Evolutionary conservation across 2,329 filamentous ascomycete genomes (phyloP).

Genomic region (Beauveria sp.): DNA sequence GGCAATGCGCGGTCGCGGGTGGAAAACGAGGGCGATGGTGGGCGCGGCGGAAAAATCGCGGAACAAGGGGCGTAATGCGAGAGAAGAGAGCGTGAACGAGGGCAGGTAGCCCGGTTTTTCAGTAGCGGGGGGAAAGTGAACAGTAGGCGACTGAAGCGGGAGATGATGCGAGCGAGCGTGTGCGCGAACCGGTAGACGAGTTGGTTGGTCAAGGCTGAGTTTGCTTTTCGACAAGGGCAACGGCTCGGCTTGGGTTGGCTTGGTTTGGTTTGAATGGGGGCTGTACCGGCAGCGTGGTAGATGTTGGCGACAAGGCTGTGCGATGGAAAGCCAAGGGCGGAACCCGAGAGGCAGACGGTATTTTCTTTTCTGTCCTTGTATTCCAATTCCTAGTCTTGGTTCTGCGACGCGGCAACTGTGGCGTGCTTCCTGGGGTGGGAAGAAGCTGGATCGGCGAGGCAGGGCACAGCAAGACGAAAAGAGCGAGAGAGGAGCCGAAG

Average conservation of each 20-base stretch:
- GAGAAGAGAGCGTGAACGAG: background rate
- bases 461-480: background rate
- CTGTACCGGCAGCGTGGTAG: background rate
- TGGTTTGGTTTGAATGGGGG: background rate
- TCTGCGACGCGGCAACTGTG: background rate
- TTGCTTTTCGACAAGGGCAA: background rate
- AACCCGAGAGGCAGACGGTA: background rate
- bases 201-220: constrained; percentile 3
- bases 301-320: background rate
- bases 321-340: background rate
- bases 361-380: background rate
- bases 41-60: constrained; percentile 6
- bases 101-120: background rate
- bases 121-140: background rate
- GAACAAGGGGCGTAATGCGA: constrained; percentile 2
- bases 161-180: background rate
- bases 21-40: background rate
- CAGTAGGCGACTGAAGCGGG: background rate
- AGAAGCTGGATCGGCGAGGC: background rate
- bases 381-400: background rate
- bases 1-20: constrained; percentile 1
- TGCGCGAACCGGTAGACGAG: background rate
- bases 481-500: background rate
- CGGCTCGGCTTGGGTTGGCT: background rate
- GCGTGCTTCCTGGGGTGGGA: background rate